These are phyloP conservation scores for Citrus inodora DNA, from an alignment of 345 rosid species.

Conservation along the genomic window DNA sequence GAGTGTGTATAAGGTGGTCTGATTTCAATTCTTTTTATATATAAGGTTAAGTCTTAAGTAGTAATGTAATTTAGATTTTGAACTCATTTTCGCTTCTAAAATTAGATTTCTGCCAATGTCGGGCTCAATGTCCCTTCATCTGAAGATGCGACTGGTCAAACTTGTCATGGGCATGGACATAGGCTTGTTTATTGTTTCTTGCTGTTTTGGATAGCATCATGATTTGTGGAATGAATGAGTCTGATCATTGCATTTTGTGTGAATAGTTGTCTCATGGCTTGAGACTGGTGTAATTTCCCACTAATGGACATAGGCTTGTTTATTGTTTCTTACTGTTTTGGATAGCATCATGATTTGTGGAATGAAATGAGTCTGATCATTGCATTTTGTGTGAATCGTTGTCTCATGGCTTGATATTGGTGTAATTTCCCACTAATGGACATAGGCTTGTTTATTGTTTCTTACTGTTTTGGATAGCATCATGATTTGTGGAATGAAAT, in stretches of 20 bases:
- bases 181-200: neutral
- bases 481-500: neutral
- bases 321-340: too few species aligned
- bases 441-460: neutral
- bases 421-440: too few species aligned
- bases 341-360: too few species aligned
- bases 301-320: too few species aligned
- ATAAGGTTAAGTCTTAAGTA: neutral
- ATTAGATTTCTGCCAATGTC: neutral
- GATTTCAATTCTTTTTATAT: neutral
- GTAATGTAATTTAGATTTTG: neutral
- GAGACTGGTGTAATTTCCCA: neutral
- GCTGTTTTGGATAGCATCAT: neutral
- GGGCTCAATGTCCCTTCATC: neutral
- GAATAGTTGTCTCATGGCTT: neutral
- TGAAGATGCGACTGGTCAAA: neutral
- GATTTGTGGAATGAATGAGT: neutral
- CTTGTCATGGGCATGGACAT: neutral
- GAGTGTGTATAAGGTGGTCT: neutral
- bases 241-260: neutral
- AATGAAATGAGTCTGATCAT: too few species aligned
- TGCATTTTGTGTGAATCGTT: too few species aligned
- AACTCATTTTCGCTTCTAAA: neutral
- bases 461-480: neutral
- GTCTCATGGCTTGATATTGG: too few species aligned